Evolutionary conservation across 345 rosid genomes (phyloP), one percentile per base, ranked within the genome.

Genomic region (Carallia brachiata): DNA sequence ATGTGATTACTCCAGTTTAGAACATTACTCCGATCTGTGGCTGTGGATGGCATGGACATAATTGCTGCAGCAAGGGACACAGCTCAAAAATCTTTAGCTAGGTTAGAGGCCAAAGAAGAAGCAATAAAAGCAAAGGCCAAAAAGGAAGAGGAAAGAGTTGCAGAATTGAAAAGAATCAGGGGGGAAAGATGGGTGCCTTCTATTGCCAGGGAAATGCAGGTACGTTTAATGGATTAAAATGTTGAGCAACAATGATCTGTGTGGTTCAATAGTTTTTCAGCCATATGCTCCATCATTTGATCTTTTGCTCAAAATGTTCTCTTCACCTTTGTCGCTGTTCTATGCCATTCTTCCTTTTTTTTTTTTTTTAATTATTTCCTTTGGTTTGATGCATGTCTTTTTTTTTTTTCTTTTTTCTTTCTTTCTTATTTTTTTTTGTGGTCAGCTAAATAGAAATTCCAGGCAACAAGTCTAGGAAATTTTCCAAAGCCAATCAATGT

Each of bases 131-230:
- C 76, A 73, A 90, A 88, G 66, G 93, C 82, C n/a, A 90, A 90
- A 73, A 78, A 71, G 72, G 97, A 90, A 71, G 97, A 90, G 79
- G 90, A 90, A 69, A 80, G 97, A 79, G 81, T 92, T 53, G 85
- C 90, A 1, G 89, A 86, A 65, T 73, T 90, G 75, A 92, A 87
- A 81, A 83, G 68, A 70, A 56, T 81, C n/a, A 80, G 97, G 72
- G 97, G 97, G 40, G 92, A 90, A 76, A 84, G 84, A 76, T 95
- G 99, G 97, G 84, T 92, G 27, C 97, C 92, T 74, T 84, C 93
- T n/a, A 79, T 91, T 70, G 89, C 88, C 48, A 70, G 66, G 68
- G 79, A 78, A 40, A 79, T 86, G 90, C 81, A 77, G 83, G 83
- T 84, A 55, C 36, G 53, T 47, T 47, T 17, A 44, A 17, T 66